Evolutionary conservation across 2,329 filamentous ascomycete genomes (phyloP).

Genomic region (Neofusicoccum sp.): DNA sequence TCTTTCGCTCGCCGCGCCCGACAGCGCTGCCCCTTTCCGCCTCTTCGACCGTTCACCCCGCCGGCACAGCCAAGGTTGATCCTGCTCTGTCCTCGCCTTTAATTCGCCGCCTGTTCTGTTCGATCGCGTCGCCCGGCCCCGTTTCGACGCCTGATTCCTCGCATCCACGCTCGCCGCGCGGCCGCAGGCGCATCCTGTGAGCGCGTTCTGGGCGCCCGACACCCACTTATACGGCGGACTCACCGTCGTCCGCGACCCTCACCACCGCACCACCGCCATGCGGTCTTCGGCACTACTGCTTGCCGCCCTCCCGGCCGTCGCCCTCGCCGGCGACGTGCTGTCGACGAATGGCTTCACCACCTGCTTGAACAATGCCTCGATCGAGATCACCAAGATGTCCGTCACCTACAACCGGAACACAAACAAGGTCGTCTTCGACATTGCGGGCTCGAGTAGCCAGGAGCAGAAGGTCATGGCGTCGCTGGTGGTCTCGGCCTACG

Average conservation of each 20-base stretch:
- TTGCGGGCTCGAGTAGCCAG: constrained; percentile 73
- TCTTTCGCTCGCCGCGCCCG: constrained; percentile 10
- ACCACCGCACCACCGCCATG: constrained; percentile 32
- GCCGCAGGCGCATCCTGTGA: constrained; percentile 16
- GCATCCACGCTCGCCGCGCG: not conserved
- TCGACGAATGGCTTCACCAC: constrained; percentile 78
- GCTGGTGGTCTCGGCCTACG: constrained; percentile 81
- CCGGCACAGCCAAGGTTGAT: constrained; percentile 16
- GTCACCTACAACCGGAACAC: constrained; percentile 78
- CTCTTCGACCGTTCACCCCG: constrained; percentile 1
- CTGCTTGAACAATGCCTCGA: constrained; percentile 62
- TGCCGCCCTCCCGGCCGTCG: constrained; percentile 46
- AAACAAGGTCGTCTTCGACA: constrained; percentile 76
- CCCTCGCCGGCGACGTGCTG: constrained; percentile 70
- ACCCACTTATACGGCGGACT: constrained; percentile 17
- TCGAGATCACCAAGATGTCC: constrained; percentile 73
- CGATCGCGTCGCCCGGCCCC: not conserved
- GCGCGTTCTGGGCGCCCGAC: constrained; percentile 9
- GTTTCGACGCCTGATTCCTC: not conserved
- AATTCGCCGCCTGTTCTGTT: constrained; percentile 16
- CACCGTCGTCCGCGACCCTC: constrained; percentile 3
- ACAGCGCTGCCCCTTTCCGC: constrained; percentile 15
- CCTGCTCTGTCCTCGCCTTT: constrained; percentile 11
- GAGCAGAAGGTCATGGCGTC: constrained; percentile 78
- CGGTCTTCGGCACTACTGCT: constrained; percentile 42